Evolutionary conservation across 1,284 basidiomycete species (phyloP).

Genomic region (Trametes polyzona): DNA sequence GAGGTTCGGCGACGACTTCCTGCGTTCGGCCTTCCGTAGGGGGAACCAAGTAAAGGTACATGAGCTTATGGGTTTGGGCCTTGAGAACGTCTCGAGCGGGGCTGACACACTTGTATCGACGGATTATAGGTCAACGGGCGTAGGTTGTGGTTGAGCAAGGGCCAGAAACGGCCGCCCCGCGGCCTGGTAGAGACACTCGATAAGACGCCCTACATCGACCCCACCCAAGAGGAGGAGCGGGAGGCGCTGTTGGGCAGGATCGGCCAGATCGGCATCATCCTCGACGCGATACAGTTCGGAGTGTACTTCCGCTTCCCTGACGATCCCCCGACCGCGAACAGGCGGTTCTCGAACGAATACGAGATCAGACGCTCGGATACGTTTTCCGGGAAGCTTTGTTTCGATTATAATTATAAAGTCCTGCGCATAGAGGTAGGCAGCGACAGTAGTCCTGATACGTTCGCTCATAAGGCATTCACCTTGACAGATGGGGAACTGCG

Average conservation of each 20-base stretch:
- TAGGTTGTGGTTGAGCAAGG: constrained; percentile 22
- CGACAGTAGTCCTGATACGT: background rate
- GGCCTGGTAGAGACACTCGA: constrained; percentile 20
- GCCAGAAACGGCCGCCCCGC: constrained; percentile 13
- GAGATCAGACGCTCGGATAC: constrained; percentile 40
- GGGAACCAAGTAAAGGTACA: constrained; percentile 43
- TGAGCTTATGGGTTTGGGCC: too few relatives aligned
- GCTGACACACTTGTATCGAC: too few relatives aligned
- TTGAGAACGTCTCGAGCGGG: too few relatives aligned
- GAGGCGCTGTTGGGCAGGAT: constrained; percentile 43
- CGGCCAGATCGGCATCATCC: constrained; percentile 50
- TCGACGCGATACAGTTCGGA: constrained; percentile 67
- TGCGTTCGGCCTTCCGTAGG: constrained; percentile 41
- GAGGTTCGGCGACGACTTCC: constrained; percentile 48
- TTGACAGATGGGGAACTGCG: constrained; percentile 55
- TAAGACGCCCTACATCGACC: constrained; percentile 67
- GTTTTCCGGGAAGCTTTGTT: constrained; percentile 54
- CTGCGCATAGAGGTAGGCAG: constrained; percentile 57
- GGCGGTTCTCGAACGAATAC: constrained; percentile 68
- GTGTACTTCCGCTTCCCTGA: constrained; percentile 44
- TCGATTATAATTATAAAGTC: constrained; percentile 69
- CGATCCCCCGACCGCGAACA: constrained; percentile 40
- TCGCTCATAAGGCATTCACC: background rate
- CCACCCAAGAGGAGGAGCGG: constrained; percentile 58
- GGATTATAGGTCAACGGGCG: constrained; percentile 44